Percentiles rank a stretch among this genome's conserved stretches.
phyloP scores from a whole-genome alignment of 2,329 filamentous ascomycete genomes.

The Stemphylium beticola region DNA sequence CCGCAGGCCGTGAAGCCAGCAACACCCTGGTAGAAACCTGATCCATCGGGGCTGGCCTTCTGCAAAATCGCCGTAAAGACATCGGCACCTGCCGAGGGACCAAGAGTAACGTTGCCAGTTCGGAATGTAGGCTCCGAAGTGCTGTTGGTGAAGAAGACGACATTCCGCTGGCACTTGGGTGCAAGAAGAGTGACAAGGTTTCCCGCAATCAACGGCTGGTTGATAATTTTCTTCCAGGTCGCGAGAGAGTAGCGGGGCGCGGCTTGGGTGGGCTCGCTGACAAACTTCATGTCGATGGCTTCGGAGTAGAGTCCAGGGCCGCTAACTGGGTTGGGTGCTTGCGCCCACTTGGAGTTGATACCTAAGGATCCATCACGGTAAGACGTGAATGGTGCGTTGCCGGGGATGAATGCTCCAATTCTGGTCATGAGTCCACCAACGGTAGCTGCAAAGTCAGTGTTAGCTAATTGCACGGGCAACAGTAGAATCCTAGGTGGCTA shows the following conservation, averaged over 20 bases:
- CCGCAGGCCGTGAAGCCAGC: constrained; percentile 17
- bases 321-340: constrained; percentile 7
- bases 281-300: constrained; percentile 16
- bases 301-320: constrained; percentile 14
- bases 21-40: constrained; percentile 6
- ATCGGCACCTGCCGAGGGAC: constrained; percentile 9
- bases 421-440: constrained; percentile 9
- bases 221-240: constrained; percentile 10
- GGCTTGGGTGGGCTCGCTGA: constrained; percentile 1
- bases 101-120: constrained; percentile 14
- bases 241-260: constrained; percentile 5
- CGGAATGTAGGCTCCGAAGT: constrained; percentile 12
- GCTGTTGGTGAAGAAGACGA: constrained; percentile 13
- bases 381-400: constrained; percentile 1
- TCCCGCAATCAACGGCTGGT: constrained; percentile 13
- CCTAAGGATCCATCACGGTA: constrained; percentile 7
- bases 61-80: constrained; percentile 3
- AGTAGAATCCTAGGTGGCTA: background rate
- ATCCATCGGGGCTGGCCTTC: constrained; percentile 8
- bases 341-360: constrained; percentile 14
- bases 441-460: background rate
- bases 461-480: background rate
- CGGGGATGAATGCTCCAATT: constrained; percentile 12
- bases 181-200: background rate
- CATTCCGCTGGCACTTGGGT: constrained; percentile 15